Evolutionary conservation across 1,284 basidiomycete genomes (phyloP).

Genomic region (Caloboletus inedulis): DNA sequence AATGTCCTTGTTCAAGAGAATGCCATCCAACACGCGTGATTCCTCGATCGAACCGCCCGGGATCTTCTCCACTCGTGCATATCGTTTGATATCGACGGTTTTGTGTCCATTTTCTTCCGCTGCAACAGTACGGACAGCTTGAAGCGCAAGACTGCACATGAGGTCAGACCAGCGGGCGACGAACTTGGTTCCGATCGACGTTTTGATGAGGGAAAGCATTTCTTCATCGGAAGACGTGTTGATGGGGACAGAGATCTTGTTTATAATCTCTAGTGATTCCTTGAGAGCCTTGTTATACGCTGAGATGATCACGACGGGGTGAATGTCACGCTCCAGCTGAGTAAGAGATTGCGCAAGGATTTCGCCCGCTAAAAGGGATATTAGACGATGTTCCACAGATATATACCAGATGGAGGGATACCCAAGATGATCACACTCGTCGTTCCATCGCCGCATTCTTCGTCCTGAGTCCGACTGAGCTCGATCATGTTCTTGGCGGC

Average conservation of each 20-base stretch:
- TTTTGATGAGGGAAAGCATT: constrained; percentile 98
- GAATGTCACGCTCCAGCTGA: constrained; percentile 93
- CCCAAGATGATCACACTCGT: constrained; percentile 97
- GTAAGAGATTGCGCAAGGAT: constrained; percentile 95
- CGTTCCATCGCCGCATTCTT: constrained; percentile 98
- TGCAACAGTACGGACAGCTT: constrained; percentile 86
- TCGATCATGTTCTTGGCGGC: constrained; percentile 99
- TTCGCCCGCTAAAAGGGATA: constrained; percentile 73
- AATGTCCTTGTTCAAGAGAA: constrained; percentile 99
- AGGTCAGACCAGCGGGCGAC: constrained; percentile 95
- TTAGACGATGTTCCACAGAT: not conserved
- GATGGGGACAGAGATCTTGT: constrained; percentile 87
- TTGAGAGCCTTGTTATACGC: constrained; percentile 96
- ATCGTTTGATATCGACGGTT: constrained; percentile 97
- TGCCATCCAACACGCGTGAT: constrained; percentile 82
- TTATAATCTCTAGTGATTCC: constrained; percentile 86
- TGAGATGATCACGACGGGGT: constrained; percentile 98
- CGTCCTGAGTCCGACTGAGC: constrained; percentile 94
- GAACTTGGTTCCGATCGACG: constrained; percentile 99
- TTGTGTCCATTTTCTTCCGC: constrained; percentile 62
- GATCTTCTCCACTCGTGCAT: constrained; percentile 96
- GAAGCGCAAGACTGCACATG: constrained; percentile 93
- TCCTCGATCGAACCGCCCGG: constrained; percentile 98
- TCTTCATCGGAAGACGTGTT: constrained; percentile 83
- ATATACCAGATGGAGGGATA: constrained; percentile 29